These are phyloP conservation scores for Babesia ovis DNA, from an alignment of 169 alveolate species.

Conservation along the genomic window DNA sequence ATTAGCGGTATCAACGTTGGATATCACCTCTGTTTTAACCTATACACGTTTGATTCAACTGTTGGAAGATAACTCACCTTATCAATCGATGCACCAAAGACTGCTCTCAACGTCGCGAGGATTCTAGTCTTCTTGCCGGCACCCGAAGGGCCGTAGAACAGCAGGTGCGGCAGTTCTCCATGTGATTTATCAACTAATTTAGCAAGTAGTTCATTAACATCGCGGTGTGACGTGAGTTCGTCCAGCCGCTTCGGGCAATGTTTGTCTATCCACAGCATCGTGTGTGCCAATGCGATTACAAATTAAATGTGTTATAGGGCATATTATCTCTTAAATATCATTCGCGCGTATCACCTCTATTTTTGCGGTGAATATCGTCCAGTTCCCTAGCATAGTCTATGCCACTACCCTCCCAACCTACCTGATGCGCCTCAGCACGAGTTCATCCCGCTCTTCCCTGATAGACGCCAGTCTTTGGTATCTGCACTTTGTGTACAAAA, in stretches of 20 bases:
- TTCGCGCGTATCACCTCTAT: too few species aligned
- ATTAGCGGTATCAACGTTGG: conserved; percentile 73
- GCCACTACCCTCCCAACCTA: conserved; percentile 32
- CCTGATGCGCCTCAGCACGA: conserved; percentile 58
- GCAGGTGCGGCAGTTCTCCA: conserved; percentile 94
- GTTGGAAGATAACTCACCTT: conserved; percentile 55
- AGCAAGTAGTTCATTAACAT: conserved; percentile 79
- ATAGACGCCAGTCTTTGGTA: conserved; percentile 65
- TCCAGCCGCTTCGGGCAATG: conserved; percentile 88
- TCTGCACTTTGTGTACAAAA: conserved; percentile 19
- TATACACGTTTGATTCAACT: conserved; percentile 42
- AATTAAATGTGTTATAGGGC: too few species aligned
- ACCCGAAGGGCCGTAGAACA: conserved; percentile 98
- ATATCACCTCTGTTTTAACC: conserved; percentile 81
- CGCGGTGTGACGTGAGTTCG: conserved; percentile 84
- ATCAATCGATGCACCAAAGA: conserved; percentile 87
- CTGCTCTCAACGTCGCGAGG: conserved; percentile 88
- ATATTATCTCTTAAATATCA: too few species aligned
- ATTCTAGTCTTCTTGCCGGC: conserved; percentile 96
- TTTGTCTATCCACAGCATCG: conserved; percentile 92
- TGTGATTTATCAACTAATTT: conserved; percentile 83
- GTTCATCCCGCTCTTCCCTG: conserved; percentile 65
- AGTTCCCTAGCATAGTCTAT: too few species aligned
- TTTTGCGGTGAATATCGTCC: too few species aligned
- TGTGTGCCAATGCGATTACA: conserved; percentile 6